A percentile compares a stretch with the other conserved stretches of the same genome.
Evolutionary conservation across 768 basidiomycete genomes (phyloP).

Genomic region (Kwoniella botswanensis): DNA sequence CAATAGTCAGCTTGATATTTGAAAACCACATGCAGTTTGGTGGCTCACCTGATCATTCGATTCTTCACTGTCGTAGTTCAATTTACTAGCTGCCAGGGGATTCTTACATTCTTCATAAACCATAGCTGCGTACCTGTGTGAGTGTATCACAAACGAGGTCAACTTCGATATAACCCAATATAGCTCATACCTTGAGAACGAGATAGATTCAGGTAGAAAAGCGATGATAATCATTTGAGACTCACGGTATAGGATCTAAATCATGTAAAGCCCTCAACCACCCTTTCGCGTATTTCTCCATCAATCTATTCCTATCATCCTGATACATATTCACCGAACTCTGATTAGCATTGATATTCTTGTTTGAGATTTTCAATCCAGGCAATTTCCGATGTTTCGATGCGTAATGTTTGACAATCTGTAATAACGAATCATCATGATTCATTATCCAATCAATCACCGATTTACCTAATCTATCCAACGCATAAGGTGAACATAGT

Average conservation of each 20-base stretch:
- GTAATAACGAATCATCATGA: slow-evolving; percentile 69
- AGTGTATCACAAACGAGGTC: too few species aligned
- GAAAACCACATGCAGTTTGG: too few species aligned
- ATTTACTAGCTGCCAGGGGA: slow-evolving; percentile 12
- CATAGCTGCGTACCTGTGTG: slow-evolving; percentile 33
- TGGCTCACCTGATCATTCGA: slow-evolving; percentile 21
- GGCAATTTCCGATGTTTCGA: slow-evolving; percentile 67
- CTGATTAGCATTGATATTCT: background rate
- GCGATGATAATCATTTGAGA: background rate
- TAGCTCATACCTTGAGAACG: too few species aligned
- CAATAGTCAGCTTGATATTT: background rate
- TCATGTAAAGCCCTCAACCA: slow-evolving; percentile 76
- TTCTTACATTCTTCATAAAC: slow-evolving; percentile 45
- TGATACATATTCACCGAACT: slow-evolving; percentile 71
- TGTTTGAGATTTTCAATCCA: slow-evolving; percentile 63
- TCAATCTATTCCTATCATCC: slow-evolving; percentile 65
- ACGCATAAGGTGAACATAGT: slow-evolving; percentile 72
- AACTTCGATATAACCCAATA: too few species aligned
- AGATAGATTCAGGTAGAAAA: too few species aligned
- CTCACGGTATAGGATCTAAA: slow-evolving; percentile 65
- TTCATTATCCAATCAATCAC: slow-evolving; percentile 73
- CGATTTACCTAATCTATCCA: slow-evolving; percentile 66
- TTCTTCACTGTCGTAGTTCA: slow-evolving; percentile 9
- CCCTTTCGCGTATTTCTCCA: slow-evolving; percentile 65
- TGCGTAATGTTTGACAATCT: slow-evolving; percentile 71